Evolutionary conservation across 2,329 filamentous ascomycete species (phyloP).

Genomic region (Trichoderma arundinaceum): DNA sequence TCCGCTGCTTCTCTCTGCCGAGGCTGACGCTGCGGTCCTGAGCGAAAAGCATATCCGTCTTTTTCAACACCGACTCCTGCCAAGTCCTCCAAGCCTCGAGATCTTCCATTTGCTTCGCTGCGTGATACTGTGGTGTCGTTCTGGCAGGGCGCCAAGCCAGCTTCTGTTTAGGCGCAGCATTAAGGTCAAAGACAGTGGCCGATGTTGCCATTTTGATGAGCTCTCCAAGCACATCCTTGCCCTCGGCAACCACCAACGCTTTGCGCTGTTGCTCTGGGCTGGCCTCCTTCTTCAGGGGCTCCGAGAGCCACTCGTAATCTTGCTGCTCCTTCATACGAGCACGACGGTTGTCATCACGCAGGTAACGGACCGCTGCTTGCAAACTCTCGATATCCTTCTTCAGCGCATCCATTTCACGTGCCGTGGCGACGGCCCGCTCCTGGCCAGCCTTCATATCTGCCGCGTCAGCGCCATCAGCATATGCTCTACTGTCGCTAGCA

Average conservation of each 20-base stretch:
- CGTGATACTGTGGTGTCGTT: constrained; percentile 68
- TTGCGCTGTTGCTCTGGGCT: constrained; percentile 55
- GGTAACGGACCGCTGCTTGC: constrained; percentile 69
- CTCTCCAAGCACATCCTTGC: constrained; percentile 67
- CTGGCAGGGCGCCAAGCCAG: constrained; percentile 70
- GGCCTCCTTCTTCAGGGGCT: constrained; percentile 60
- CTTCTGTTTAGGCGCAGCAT: constrained; percentile 61
- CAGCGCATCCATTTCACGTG: constrained; percentile 74
- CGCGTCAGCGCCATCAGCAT: constrained; percentile 58
- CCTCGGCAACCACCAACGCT: constrained; percentile 63
- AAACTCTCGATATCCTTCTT: constrained; percentile 70
- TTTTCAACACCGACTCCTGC: constrained; percentile 61
- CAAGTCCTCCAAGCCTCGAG: constrained; percentile 66
- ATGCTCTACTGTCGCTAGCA: constrained; percentile 65
- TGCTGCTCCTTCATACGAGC: constrained; percentile 63
- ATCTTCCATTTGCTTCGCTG: constrained; percentile 68
- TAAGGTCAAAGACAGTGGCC: constrained; percentile 65
- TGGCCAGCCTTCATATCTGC: constrained; percentile 62
- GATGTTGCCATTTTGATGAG: constrained; percentile 65
- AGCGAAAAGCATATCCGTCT: constrained; percentile 51
- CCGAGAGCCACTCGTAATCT: constrained; percentile 63
- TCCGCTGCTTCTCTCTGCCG: constrained; percentile 39
- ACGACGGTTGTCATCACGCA: constrained; percentile 70
- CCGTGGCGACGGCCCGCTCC: constrained; percentile 71
- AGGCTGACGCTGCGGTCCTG: constrained; percentile 36